These are phyloP conservation scores for Ilyonectria mors-panacis DNA, from an alignment of 2,329 filamentous ascomycete species.

Conservation along the genomic window DNA sequence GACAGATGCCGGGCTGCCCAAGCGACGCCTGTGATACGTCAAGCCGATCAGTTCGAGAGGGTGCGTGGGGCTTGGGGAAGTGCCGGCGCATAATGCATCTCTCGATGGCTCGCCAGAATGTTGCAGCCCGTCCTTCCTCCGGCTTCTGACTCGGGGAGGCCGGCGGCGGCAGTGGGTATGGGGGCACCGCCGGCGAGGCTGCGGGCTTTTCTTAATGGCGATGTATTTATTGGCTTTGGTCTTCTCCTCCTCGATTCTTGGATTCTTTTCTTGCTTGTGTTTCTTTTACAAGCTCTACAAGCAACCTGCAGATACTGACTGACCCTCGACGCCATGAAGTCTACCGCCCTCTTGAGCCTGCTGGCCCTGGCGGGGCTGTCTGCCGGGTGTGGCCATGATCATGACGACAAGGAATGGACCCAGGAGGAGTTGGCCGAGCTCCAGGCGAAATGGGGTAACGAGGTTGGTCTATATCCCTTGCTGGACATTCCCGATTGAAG, in stretches of 20 bases:
- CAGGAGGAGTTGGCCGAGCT: slow-evolving; percentile 67
- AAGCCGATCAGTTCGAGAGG: too few species aligned
- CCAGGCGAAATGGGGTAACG: slow-evolving; percentile 70
- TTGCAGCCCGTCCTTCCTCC: not conserved
- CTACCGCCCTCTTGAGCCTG: slow-evolving; percentile 42
- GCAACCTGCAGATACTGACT: not conserved
- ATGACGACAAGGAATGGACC: slow-evolving; percentile 61
- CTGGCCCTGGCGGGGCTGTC: slow-evolving; percentile 48
- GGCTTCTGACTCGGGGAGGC: slow-evolving; percentile 15
- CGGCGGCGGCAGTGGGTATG: slow-evolving; percentile 12
- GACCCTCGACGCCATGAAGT: slow-evolving; percentile 43
- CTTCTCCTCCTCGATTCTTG: not conserved
- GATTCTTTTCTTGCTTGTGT: not conserved
- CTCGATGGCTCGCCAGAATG: not conserved
- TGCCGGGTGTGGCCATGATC: slow-evolving; percentile 49
- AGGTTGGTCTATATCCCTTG: slow-evolving; percentile 57
- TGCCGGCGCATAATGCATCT: not conserved
- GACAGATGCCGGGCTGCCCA: too few species aligned
- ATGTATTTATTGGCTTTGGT: slow-evolving; percentile 9
- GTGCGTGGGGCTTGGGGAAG: not conserved
- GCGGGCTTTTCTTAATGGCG: slow-evolving; percentile 13
- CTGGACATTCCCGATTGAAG: not conserved
- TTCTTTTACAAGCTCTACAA: not conserved
- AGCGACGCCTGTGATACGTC: too few species aligned
- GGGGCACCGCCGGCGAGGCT: slow-evolving; percentile 13